phyloP scores from a whole-genome alignment of 768 basidiomycete species.

The Tylopilus plumbeoviolaceoides region DNA sequence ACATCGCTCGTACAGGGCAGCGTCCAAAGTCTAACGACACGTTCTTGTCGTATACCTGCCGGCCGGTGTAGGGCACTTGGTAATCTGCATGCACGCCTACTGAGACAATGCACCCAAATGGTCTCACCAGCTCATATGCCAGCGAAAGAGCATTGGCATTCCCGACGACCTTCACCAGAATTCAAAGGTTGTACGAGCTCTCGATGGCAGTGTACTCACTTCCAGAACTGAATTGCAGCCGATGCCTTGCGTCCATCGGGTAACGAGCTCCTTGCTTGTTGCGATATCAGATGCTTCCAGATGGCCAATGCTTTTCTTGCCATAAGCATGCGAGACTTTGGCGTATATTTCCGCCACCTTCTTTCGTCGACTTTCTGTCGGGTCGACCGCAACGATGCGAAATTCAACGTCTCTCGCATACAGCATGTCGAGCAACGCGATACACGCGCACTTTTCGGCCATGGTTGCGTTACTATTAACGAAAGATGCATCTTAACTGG shows the following conservation, averaged over 20 bases:
- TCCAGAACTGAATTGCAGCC: constrained; percentile 69
- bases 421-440: constrained; percentile 62
- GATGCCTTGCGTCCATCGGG: constrained; percentile 49
- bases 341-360: constrained; percentile 59
- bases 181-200: neutral
- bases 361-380: constrained; percentile 48
- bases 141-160: constrained; percentile 59
- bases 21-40: constrained; percentile 78
- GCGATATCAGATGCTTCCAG: constrained; percentile 51
- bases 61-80: constrained; percentile 51
- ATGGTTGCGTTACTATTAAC: neutral
- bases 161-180: constrained; percentile 56
- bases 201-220: constrained; percentile 33
- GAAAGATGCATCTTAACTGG: neutral
- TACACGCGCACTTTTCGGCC: constrained; percentile 47
- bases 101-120: constrained; percentile 72
- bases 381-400: constrained; percentile 63
- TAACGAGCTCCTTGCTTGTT: constrained; percentile 46
- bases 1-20: constrained; percentile 76
- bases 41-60: constrained; percentile 69
- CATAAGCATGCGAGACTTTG: constrained; percentile 42
- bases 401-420: constrained; percentile 42
- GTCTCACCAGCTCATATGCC: constrained; percentile 65
- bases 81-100: constrained; percentile 66
- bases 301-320: constrained; percentile 29